Conservation (phyloP, 495 filamentous ascomycete genomes). For the Thermothielavioides terrestris region DNA sequence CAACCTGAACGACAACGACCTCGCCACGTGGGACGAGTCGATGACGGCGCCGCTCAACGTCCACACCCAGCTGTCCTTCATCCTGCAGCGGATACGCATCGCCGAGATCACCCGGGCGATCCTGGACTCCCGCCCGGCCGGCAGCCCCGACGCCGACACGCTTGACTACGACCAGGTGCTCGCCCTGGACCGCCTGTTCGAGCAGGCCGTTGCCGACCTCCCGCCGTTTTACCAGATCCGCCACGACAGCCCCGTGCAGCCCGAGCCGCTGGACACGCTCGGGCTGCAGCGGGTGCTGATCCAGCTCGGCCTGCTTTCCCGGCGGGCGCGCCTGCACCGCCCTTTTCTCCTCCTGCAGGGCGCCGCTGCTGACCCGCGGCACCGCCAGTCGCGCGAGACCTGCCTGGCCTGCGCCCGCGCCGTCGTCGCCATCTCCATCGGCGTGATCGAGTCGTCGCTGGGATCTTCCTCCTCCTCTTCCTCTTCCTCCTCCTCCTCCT, state of each 20-base stretch:
- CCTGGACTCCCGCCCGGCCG: slow-evolving; percentile 25
- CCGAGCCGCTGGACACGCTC: background rate
- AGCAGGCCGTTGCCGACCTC: slow-evolving; percentile 8
- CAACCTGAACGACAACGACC: slow-evolving; percentile 40
- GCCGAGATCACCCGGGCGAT: slow-evolving; percentile 38
- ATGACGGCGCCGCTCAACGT: slow-evolving; percentile 26
- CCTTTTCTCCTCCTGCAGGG: slow-evolving; percentile 13
- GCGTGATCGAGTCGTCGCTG: background rate
- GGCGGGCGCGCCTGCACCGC: slow-evolving; percentile 18
- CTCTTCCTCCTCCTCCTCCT: too few species aligned
- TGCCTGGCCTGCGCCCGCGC: background rate
- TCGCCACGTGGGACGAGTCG: slow-evolving; percentile 25
- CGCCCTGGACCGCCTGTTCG: slow-evolving; percentile 14
- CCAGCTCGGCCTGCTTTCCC: slow-evolving; percentile 10
- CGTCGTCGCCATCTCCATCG: background rate
- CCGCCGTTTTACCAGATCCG: slow-evolving; percentile 10
- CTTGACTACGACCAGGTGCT: slow-evolving; percentile 10
- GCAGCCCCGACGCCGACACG: slow-evolving; percentile 10
- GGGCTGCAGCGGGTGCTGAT: slow-evolving; percentile 15
- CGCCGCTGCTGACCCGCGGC: background rate
- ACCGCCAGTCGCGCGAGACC: background rate
- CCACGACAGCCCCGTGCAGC: background rate
- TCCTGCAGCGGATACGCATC: slow-evolving; percentile 37
- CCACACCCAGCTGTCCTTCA: slow-evolving; percentile 40
- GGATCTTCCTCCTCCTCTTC: too few species aligned